phyloP scores from a whole-genome alignment of 2,329 filamentous ascomycete genomes.

The Hymenoscyphus salicellus region DNA sequence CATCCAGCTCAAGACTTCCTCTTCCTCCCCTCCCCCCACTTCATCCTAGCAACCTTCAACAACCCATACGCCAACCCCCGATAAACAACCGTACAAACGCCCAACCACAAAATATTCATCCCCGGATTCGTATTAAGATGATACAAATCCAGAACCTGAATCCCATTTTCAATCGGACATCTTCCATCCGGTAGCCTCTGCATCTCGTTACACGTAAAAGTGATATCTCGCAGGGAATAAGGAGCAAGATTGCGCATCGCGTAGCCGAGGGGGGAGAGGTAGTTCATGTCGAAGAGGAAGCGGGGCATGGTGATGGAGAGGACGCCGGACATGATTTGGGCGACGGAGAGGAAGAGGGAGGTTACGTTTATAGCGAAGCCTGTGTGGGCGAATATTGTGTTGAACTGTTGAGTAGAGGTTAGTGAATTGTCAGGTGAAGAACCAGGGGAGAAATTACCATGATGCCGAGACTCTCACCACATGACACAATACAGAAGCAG shows the following conservation, averaged over 20 bases:
- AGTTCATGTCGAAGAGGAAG: conserved; percentile 66
- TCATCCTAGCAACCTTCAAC: conserved; percentile 52
- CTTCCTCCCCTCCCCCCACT: conserved; percentile 41
- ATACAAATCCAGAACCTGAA: conserved; percentile 66
- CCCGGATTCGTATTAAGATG: conserved; percentile 60
- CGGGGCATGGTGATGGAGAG: conserved; percentile 67
- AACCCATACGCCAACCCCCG: conserved; percentile 60
- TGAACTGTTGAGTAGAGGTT: conserved; percentile 48
- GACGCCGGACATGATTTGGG: conserved; percentile 68
- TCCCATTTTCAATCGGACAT: conserved; percentile 64
- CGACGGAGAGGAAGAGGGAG: conserved; percentile 65
- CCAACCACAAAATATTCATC: conserved; percentile 61
- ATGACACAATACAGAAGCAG: conserved; percentile 70
- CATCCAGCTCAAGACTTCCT: neutral
- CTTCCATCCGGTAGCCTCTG: conserved; percentile 58
- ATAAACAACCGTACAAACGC: conserved; percentile 62
- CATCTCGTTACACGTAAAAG: conserved; percentile 60
- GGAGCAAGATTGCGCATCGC: conserved; percentile 63
- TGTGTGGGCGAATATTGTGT: conserved; percentile 70
- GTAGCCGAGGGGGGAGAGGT: conserved; percentile 70
- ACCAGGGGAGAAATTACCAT: conserved; percentile 40
- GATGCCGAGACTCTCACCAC: conserved; percentile 73
- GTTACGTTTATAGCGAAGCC: conserved; percentile 75
- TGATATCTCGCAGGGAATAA: conserved; percentile 58
- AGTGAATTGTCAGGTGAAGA: neutral